Conservation (phyloP, 805 yeast species). For the Yamadazyma sp. region DNA sequence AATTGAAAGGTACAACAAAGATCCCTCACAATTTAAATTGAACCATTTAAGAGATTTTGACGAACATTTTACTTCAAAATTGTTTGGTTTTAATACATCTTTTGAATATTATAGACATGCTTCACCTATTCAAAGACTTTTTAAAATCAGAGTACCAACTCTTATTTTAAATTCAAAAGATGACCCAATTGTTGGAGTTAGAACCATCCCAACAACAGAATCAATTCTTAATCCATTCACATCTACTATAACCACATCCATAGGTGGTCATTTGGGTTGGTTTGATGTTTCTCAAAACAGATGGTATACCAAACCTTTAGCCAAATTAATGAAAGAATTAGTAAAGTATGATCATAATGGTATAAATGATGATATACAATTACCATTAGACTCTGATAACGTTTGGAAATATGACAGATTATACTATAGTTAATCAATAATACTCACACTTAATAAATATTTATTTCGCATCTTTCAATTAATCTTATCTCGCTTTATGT, state of each 20-base stretch:
- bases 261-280: slow-evolving; percentile 73
- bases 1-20: slow-evolving; percentile 23
- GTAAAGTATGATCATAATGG: slow-evolving; percentile 23
- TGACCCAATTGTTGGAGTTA: slow-evolving; percentile 62
- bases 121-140: slow-evolving; percentile 55
- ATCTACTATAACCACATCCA: slow-evolving; percentile 52
- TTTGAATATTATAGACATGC: slow-evolving; percentile 64
- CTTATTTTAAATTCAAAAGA: slow-evolving; percentile 59
- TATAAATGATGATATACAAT: slow-evolving; percentile 11
- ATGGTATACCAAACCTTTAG: slow-evolving; percentile 40
- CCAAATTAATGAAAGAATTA: slow-evolving; percentile 31
- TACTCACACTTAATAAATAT: too few species aligned
- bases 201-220: slow-evolving; percentile 50
- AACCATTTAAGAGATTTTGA: slow-evolving; percentile 56
- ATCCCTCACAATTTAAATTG: slow-evolving; percentile 30
- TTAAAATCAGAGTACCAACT: slow-evolving; percentile 58
- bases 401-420: slow-evolving; percentile 36
- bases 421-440: slow-evolving; percentile 1
- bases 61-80: slow-evolving; percentile 54
- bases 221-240: slow-evolving; percentile 56
- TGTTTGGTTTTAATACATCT: slow-evolving; percentile 62
- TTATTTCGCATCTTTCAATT: too few species aligned
- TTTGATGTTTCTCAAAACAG: slow-evolving; percentile 28
- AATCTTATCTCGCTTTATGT: too few species aligned
- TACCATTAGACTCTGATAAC: slow-evolving; percentile 28